Conservation (phyloP, 2,329 filamentous ascomycete species). For the Nigrospora sphaerica region DNA sequence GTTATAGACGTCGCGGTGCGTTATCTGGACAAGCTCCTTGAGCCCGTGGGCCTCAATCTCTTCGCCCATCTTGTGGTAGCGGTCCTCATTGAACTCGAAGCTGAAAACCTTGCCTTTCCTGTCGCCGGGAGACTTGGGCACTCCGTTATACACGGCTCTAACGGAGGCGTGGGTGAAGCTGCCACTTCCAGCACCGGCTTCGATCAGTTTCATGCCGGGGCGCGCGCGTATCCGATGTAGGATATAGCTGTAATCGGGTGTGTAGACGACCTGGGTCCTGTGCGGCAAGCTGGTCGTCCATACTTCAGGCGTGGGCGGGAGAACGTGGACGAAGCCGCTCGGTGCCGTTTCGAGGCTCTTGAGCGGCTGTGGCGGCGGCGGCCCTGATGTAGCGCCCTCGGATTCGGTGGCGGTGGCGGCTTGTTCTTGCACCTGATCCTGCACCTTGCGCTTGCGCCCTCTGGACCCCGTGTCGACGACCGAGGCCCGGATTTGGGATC, state of each 20-base stretch:
- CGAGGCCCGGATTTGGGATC: constrained; percentile 83
- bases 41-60: constrained; percentile 66
- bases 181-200: constrained; percentile 75
- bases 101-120: constrained; percentile 67
- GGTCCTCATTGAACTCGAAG: constrained; percentile 72
- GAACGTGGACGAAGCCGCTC: constrained; percentile 70
- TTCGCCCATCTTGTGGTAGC: constrained; percentile 60
- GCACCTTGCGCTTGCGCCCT: constrained; percentile 59
- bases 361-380: constrained; percentile 2
- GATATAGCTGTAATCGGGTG: constrained; percentile 80
- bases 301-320: constrained; percentile 72
- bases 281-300: constrained; percentile 79
- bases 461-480: constrained; percentile 87
- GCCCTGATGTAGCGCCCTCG: constrained; percentile 3
- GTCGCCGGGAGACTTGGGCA: constrained; percentile 37
- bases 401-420: constrained; percentile 24
- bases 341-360: constrained; percentile 43
- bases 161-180: constrained; percentile 77
- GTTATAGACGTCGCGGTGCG: constrained; percentile 72
- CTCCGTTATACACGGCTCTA: constrained; percentile 69
- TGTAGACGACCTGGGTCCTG: constrained; percentile 81
- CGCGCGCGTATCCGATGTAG: constrained; percentile 68
- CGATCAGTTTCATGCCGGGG: constrained; percentile 67
- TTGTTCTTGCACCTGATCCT: constrained; percentile 40
- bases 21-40: constrained; percentile 59